These are phyloP conservation scores for Cutaneotrichosporon curvatum DNA, from an alignment of 1,284 basidiomycete genomes.

Conservation along the genomic window DNA sequence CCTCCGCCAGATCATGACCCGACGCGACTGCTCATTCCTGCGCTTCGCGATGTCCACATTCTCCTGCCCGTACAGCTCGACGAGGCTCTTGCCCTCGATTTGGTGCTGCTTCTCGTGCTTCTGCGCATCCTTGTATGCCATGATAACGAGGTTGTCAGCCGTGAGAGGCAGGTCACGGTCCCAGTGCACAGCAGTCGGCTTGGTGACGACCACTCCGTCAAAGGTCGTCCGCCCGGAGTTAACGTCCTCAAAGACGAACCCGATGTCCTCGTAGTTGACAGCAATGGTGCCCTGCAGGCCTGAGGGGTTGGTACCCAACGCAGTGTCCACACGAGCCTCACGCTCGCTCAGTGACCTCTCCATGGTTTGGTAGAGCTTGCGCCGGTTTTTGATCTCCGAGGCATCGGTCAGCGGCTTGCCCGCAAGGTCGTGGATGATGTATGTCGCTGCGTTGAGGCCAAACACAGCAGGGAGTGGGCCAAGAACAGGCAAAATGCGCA, in stretches of 20 bases:
- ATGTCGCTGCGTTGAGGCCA: constrained; percentile 78
- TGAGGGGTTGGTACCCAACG: constrained; percentile 50
- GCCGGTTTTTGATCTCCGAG: constrained; percentile 71
- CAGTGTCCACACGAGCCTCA: constrained; percentile 51
- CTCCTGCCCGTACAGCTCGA: constrained; percentile 61
- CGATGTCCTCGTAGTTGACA: constrained; percentile 72
- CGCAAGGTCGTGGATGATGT: constrained; percentile 74
- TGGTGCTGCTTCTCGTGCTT: constrained; percentile 57
- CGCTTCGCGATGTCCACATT: constrained; percentile 52
- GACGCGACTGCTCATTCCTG: constrained; percentile 52
- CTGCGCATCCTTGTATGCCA: constrained; percentile 66
- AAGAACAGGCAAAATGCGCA: constrained; percentile 46
- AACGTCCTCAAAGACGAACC: constrained; percentile 78
- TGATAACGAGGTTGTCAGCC: constrained; percentile 70
- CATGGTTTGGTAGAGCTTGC: constrained; percentile 75
- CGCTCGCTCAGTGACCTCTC: constrained; percentile 65
- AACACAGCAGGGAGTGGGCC: constrained; percentile 74
- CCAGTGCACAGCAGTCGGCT: constrained; percentile 59
- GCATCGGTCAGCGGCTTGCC: constrained; percentile 74
- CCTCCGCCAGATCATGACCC: constrained; percentile 34
- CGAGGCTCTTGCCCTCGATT: constrained; percentile 46
- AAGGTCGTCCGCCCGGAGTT: constrained; percentile 69
- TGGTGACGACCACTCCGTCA: constrained; percentile 61
- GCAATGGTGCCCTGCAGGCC: constrained; percentile 16
- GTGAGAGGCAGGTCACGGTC: constrained; percentile 57